phyloP scores from a whole-genome alignment of 2,329 filamentous ascomycete genomes.

The Fusarium azukiicola region DNA sequence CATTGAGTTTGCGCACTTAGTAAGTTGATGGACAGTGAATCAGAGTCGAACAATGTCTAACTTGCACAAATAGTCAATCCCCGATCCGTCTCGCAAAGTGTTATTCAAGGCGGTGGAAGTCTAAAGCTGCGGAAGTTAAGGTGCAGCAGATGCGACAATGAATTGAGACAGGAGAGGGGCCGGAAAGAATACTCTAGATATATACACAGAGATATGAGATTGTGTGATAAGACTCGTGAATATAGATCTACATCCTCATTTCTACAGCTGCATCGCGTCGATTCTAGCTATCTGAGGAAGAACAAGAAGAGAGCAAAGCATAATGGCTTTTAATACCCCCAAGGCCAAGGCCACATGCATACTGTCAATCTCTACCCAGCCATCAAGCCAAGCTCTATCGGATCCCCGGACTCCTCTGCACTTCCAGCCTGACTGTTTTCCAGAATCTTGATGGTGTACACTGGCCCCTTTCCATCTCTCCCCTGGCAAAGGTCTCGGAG shows the following conservation, averaged over 20 bases:
- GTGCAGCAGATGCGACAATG: not conserved
- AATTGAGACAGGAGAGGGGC: not conserved
- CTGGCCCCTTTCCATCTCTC: not conserved
- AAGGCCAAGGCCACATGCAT: no score
- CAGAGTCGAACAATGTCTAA: not conserved
- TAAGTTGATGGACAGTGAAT: not conserved
- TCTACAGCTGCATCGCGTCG: no score
- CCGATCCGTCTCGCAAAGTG: constrained; percentile 9
- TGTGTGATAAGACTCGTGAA: no score
- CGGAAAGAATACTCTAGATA: not conserved
- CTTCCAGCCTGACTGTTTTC: not conserved
- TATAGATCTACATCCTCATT: no score
- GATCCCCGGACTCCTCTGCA: not conserved
- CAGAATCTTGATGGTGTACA: not conserved
- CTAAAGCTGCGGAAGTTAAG: not conserved
- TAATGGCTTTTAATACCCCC: no score
- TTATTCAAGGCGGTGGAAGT: constrained; percentile 13
- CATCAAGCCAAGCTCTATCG: not conserved
- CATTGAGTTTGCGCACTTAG: constrained; percentile 35
- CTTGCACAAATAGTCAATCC: constrained; percentile 2
- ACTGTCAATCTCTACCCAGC: no score
- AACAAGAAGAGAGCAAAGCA: no score
- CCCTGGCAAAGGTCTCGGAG: not conserved
- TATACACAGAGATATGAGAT: not conserved
- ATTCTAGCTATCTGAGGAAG: no score